Evolutionary conservation across 176 grass and related monocot genomes (phyloP).

Genomic region (Leersia perrieri): DNA sequence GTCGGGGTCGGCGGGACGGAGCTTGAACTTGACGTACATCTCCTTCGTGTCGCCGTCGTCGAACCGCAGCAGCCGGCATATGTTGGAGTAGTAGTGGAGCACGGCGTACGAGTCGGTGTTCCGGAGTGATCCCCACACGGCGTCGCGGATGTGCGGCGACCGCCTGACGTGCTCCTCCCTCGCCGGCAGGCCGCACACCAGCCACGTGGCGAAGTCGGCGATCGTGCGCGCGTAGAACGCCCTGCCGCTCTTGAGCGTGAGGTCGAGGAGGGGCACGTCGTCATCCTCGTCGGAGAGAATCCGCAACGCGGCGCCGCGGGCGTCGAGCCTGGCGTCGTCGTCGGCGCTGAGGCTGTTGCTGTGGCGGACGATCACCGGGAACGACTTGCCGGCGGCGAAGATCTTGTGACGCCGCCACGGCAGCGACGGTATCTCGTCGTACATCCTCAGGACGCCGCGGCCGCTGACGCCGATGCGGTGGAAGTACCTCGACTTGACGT

Average conservation of each 20-base stretch:
- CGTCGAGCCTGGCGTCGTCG: constrained; percentile 70
- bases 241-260: constrained; percentile 61
- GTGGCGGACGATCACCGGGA: constrained; percentile 58
- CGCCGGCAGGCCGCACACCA: constrained; percentile 61
- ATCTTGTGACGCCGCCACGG: constrained; percentile 65
- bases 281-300: constrained; percentile 50
- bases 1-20: constrained; percentile 39
- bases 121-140: constrained; percentile 68
- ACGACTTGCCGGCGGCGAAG: constrained; percentile 47
- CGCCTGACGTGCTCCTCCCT: constrained; percentile 64
- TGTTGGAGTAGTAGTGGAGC: constrained; percentile 78
- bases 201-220: constrained; percentile 61
- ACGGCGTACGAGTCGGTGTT: constrained; percentile 55
- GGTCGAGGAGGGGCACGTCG: constrained; percentile 53
- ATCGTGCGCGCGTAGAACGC: constrained; percentile 69
- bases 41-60: constrained; percentile 57
- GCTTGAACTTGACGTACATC: constrained; percentile 76
- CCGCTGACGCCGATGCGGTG: constrained; percentile 63
- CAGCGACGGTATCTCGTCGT: constrained; percentile 43
- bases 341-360: constrained; percentile 80
- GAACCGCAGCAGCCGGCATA: constrained; percentile 61
- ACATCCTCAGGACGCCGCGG: constrained; percentile 50
- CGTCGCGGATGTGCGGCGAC: constrained; percentile 57
- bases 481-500: constrained; percentile 77
- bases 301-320: constrained; percentile 53